These are phyloP conservation scores for Candida loeiensis DNA, from an alignment of 805 yeast species.

Conservation along the genomic window DNA sequence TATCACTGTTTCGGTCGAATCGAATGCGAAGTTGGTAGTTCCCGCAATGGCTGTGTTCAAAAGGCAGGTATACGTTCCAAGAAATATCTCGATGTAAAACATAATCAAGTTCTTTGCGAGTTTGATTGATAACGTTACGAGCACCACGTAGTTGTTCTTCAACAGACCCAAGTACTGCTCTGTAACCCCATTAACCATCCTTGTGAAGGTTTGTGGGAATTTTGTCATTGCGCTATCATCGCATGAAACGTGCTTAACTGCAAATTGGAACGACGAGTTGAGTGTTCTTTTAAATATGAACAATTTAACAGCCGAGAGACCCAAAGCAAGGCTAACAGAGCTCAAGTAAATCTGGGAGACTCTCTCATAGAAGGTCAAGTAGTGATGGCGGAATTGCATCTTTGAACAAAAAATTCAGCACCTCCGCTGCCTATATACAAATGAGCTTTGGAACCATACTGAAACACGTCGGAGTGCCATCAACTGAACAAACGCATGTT, in stretches of 20 bases:
- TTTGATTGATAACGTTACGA: constrained; percentile 46
- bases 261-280: constrained; percentile 33
- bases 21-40: constrained; percentile 66
- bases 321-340: constrained; percentile 53
- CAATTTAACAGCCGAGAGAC: constrained; percentile 59
- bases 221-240: constrained; percentile 31
- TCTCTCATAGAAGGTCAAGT: constrained; percentile 49
- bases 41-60: constrained; percentile 71
- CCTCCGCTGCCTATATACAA: not conserved
- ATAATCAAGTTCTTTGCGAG: constrained; percentile 57
- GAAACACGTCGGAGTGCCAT: too few species aligned
- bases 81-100: constrained; percentile 65
- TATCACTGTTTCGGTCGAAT: constrained; percentile 65
- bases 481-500: too few species aligned
- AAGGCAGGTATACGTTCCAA: constrained; percentile 87
- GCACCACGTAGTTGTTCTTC: constrained; percentile 42
- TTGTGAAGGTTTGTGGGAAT: constrained; percentile 56
- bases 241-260: constrained; percentile 35
- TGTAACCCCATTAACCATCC: constrained; percentile 51
- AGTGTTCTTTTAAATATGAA: constrained; percentile 52
- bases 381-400: constrained; percentile 17
- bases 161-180: constrained; percentile 46
- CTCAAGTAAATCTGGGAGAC: constrained; percentile 67
- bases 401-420: not conserved
- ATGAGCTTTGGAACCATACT: too few species aligned